phyloP scores from a whole-genome alignment of 352 stramenopile species.

The Globisporangium spiculum region DNA sequence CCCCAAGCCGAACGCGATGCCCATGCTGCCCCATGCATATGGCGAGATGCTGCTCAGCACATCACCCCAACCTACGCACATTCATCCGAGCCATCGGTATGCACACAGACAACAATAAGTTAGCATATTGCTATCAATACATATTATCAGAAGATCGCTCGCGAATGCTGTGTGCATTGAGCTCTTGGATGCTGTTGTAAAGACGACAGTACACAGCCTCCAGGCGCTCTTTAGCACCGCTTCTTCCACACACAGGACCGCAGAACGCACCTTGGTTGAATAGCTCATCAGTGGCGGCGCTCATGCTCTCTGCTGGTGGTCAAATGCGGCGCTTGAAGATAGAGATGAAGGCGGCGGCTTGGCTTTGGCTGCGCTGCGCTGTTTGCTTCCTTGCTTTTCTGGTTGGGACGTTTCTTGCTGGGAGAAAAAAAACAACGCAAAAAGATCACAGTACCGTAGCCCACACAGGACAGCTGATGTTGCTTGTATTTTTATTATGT shows the following conservation, averaged over 20 bases:
- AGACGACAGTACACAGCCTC: background rate
- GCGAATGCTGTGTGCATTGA: background rate
- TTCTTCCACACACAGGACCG: background rate
- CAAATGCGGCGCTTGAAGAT: background rate
- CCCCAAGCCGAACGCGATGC: constrained; percentile 94
- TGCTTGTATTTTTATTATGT: background rate
- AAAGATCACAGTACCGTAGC: constrained; percentile 17
- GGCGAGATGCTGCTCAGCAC: constrained; percentile 98
- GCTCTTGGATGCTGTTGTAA: background rate
- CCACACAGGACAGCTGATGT: background rate
- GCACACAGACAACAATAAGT: background rate
- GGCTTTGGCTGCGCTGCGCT: background rate
- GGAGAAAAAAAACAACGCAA: constrained; percentile 13
- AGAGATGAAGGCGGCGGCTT: background rate
- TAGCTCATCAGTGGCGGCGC: constrained; percentile 70
- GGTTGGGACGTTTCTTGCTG: constrained; percentile 10
- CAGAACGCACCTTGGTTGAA: constrained; percentile 76
- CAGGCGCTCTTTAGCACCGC: background rate
- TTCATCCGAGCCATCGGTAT: background rate
- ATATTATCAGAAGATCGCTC: constrained; percentile 6
- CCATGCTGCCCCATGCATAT: constrained; percentile 97
- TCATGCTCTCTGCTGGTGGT: constrained; percentile 43
- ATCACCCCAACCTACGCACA: constrained; percentile 83
- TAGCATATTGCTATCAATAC: background rate
- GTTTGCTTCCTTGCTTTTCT: constrained; percentile 6